Evolutionary conservation across 179 eudicot species (phyloP), one percentile per base, ranked within the genome.

Genomic region (Heliamphora pulchella): DNA sequence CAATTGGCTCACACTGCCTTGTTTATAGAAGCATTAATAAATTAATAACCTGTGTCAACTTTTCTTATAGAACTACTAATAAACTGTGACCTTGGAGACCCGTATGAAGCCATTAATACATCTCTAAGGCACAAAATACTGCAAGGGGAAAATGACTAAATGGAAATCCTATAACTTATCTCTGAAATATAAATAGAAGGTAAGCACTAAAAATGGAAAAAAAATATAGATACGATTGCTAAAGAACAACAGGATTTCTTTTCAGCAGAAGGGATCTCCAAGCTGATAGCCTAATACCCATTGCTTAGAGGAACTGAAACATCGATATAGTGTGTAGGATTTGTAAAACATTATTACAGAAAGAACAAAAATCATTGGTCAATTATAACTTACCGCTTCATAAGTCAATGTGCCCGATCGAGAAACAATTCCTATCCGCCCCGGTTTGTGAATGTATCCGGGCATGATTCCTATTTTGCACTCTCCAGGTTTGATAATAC

Each of bases 391-490:
- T 82, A 96, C 99, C 78, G 99, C 99, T 90, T 96, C 99, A 88
- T 96, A 96, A 51, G 99, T 96, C 91, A 96, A 81, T 79, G 99
- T 96, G 70, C 99, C 99, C 78, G 99, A 96, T 82, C 99, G 91
- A 78, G 99, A 96, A 80, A 96, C 99, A 87, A 96, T 96, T 79
- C 99, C 99, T 13, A 96, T 84, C 83, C 98, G 98, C 18, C 99
- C 99, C 51, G 99, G 99, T 86, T 96, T 96, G 89, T 96, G 99
- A 84, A 96, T 96, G 83, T 96, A 96, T 53, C 99, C 99, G 46
- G 99, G 99, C 99, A 94, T 96, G 62, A 96, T 96, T 41, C 99
- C 99, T 51, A 96, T 94, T 85, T 94, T 96, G 90, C 99, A 96
- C 66, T 96, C 98, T 86, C 99, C 99, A 53, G 99, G 99, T 84